Conservation (phyloP, 768 basidiomycete genomes). For the Cantharellus cinnabarinus region DNA sequence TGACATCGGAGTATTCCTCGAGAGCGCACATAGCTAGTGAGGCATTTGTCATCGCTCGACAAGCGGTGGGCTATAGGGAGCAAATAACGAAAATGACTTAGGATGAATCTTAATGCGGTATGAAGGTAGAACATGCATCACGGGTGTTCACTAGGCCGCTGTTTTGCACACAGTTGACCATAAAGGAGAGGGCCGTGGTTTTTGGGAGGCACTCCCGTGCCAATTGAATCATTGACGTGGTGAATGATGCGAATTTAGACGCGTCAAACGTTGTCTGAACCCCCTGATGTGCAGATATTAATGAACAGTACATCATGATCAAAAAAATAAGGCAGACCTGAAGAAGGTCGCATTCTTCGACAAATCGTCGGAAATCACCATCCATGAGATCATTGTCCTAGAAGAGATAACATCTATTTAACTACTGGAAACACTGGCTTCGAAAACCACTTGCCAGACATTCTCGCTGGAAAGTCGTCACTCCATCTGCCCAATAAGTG, state of each 20-base stretch:
- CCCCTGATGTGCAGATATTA: not conserved
- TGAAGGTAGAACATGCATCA: too few species aligned
- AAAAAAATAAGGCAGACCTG: conserved; percentile 4
- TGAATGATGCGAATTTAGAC: conserved; percentile 5
- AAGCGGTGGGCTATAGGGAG: not conserved
- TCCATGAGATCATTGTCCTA: conserved; percentile 7
- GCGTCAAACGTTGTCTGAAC: conserved; percentile 5
- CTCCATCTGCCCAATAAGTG: too few species aligned
- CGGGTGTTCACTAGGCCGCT: too few species aligned
- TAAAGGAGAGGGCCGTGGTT: conserved; percentile 2
- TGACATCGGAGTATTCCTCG: not conserved
- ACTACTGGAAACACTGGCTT: too few species aligned
- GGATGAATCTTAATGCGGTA: too few species aligned
- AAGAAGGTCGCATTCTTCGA: conserved; percentile 7
- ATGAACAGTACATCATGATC: not conserved
- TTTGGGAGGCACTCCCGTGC: conserved; percentile 5
- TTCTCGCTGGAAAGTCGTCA: too few species aligned
- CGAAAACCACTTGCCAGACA: too few species aligned
- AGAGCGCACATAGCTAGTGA: not conserved
- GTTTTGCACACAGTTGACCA: too few species aligned
- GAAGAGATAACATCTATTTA: not conserved
- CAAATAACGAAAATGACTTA: too few species aligned
- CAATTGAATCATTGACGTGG: conserved; percentile 2
- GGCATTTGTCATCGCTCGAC: conserved; percentile 1
- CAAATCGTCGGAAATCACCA: conserved; percentile 6